Base-by-base conservation (phyloP, 2,329 filamentous ascomycete genomes). In the Fusarium goolgardi region DNA sequence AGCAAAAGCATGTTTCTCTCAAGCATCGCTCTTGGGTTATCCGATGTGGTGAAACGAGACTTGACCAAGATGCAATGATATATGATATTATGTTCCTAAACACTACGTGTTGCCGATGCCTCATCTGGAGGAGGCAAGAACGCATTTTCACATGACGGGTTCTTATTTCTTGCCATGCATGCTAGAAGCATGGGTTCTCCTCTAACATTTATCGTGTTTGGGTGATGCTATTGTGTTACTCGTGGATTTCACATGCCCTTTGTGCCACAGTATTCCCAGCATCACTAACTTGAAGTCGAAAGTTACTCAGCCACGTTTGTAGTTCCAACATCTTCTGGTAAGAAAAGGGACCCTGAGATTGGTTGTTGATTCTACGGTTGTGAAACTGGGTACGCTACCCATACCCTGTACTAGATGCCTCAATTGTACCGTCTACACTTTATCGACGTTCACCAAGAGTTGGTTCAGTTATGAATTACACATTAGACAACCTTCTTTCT, bases 1-100 rank as follows among this genome's bases (percentile, higher is more conserved):
- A 67, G 59, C 53, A 70, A 67, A 67, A 55, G 59, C 46, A 59
- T 51, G 23, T 63, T 59, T 67, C 49, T 53, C 32, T 46, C 20
- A 27, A 37, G 40, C 63, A 43, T 12, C 40, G 18, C 25, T 29
- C 16, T 51, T 20, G 31, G 23, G 31, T 20, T 47, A 6, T 25
- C 27, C 21, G 40, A 31, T 46, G 32, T 32, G 34, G 44, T 25
- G 21, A 32, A 31, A 57, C 18, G 27, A 39, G 44, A 45, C 29
- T 40, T 40, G 39, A 35, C 21, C 13, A 13, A 27, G 23, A 29
- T n/a, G 13, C 15, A 35, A 45, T 32, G 34, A 23, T 18, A 27
- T n/a, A 25, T 32, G 23, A 32, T n/a, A 29, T 27, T 32, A 18
- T 47, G 20, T 12, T 39, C n/a, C n/a, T 39, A 39, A 35, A 39